Evolutionary conservation across 805 yeast genomes (phyloP), one percentile per base, ranked within the genome.

Genomic region (Myxozyma melibiosi): DNA sequence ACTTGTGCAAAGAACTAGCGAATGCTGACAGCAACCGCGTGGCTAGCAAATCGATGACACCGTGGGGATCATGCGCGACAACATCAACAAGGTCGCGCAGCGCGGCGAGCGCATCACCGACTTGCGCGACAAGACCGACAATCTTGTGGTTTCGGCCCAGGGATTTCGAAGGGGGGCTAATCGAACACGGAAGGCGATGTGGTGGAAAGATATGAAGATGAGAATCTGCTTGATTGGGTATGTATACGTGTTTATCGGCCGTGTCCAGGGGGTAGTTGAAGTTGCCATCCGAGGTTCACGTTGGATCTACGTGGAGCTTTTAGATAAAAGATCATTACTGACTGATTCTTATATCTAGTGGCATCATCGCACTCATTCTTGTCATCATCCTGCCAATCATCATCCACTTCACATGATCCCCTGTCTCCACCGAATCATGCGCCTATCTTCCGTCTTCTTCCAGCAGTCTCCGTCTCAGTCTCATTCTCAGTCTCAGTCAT

Each of bases 191-290:
- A 92, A 91, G 74, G 96, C 91, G 71, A 92, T 92, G 97, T 92
- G 98, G 98, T 88, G 96, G 88, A 92, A 94, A 74, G 96, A 92
- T 73, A 81, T 94, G 83, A 94, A 94, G 78, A 87, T 94, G 92
- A 86, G 96, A 74, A 77, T 91, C 78, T 92, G 98, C 74, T 75
- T 88, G 56, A 85, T 91, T 58, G 83, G 86, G 64, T 61, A 47
- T 11, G 64, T 57, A n/a, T 30, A n/a, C 4, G 5, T 20, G 43
- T 7, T 14, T 39, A 14, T 11, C 22, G n/a, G n/a, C n/a, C n/a
- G n/a, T n/a, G n/a, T n/a, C n/a, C n/a, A n/a, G n/a, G n/a, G n/a
- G n/a, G n/a, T n/a, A n/a, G n/a, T n/a, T n/a, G n/a, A n/a, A n/a
- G n/a, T n/a, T n/a, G n/a, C n/a, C n/a, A n/a, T n/a, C n/a, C n/a